Percentiles rank a stretch among this genome's conserved stretches.
Conservation (phyloP, 2,329 filamentous ascomycete species). For the Ceratocystis cubensis region DNA sequence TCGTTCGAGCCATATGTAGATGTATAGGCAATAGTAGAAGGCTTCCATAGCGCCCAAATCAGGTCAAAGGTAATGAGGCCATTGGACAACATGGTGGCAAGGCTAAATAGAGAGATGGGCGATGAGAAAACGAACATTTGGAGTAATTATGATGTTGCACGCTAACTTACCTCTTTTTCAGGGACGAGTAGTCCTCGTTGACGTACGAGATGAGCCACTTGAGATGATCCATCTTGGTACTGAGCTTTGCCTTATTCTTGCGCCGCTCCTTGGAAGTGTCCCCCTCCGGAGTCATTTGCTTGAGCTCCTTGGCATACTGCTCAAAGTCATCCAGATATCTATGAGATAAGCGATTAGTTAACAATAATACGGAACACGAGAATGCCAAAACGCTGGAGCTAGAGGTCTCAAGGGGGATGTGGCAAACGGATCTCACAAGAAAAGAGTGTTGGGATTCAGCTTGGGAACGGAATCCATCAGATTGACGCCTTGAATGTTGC, state of each 20-base stretch:
- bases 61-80: conserved; percentile 82
- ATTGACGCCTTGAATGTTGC: conserved; percentile 44
- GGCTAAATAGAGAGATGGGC: conserved; percentile 31
- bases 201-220: conserved; percentile 64
- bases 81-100: conserved; percentile 67
- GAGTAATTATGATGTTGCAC: no score
- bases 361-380: background rate
- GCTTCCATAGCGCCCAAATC: conserved; percentile 80
- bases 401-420: background rate
- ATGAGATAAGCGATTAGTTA: conserved; percentile 22
- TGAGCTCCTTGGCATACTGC: conserved; percentile 49
- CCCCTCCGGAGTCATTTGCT: conserved; percentile 34
- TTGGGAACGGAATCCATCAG: conserved; percentile 68
- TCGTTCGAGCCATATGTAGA: conserved; percentile 65
- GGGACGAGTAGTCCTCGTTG: conserved; percentile 67
- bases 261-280: conserved; percentile 32
- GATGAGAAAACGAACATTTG: no score
- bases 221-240: conserved; percentile 50
- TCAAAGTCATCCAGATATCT: conserved; percentile 70
- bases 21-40: conserved; percentile 66
- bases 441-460: conserved; percentile 58
- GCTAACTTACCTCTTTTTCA: conserved; percentile 46
- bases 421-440: conserved; percentile 36
- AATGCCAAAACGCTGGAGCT: background rate
- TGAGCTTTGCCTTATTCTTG: conserved; percentile 46